Conservation (phyloP, 164 flowering plant genomes). For the Umbilicus rupestris region DNA sequence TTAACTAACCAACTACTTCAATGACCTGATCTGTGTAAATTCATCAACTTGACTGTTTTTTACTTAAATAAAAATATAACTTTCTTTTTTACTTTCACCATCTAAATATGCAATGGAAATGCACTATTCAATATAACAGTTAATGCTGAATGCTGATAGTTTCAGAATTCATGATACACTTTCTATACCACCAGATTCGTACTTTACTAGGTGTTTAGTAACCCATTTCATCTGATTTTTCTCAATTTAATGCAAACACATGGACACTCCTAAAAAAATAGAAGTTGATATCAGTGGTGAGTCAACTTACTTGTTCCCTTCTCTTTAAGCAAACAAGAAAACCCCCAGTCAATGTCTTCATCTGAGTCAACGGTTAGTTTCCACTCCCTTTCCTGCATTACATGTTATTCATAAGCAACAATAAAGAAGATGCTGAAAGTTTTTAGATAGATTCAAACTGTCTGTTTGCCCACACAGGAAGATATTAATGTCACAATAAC, state of each 20-base stretch:
- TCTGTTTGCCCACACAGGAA: background rate
- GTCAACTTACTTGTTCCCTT: constrained; percentile 28
- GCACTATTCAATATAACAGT: background rate
- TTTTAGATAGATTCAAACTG: background rate
- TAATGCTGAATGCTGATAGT: background rate
- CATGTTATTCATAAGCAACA: background rate
- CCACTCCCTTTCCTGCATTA: background rate
- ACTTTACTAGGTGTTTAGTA: background rate
- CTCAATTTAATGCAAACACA: too few relatives aligned
- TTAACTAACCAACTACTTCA: background rate
- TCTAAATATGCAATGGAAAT: background rate
- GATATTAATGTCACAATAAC: background rate
- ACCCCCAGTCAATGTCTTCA: constrained; percentile 40
- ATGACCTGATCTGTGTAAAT: background rate
- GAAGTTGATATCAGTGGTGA: too few relatives aligned
- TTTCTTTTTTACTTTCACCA: background rate
- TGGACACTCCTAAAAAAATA: too few relatives aligned
- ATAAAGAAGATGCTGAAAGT: background rate
- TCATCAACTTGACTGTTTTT: too few relatives aligned
- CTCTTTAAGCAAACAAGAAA: constrained; percentile 33
- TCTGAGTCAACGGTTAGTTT: constrained; percentile 35
- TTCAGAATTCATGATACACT: background rate
- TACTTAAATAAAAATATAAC: too few relatives aligned
- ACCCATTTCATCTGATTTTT: background rate
- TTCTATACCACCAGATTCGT: background rate